Base-by-base conservation (phyloP, 108 stramenopile species). In the Cylindrotheca closterium region DNA sequence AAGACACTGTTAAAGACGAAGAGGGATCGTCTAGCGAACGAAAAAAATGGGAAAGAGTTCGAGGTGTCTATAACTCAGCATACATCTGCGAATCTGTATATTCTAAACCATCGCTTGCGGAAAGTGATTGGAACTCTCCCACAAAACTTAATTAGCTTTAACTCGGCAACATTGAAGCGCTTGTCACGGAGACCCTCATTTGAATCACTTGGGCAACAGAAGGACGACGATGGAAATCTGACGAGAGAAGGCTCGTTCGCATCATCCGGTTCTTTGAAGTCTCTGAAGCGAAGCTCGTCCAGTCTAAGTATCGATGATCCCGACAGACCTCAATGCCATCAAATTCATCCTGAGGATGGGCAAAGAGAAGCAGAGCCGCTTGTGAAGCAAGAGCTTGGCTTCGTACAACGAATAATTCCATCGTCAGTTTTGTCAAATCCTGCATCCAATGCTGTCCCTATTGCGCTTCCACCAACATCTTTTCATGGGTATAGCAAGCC, bases 71-170 rank as follows among this genome's bases (percentile, higher is more conserved):
- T 63, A 3, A 46, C 76, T 23, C 72, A 89, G 2, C 88, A 90
- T 61, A 80, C 77, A 21, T 81, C 91, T 21, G 89, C 88, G 51
- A 95, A 95, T 59, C 51, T 95, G 61, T 92, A 91, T 71, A 91
- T 92, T 60, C 54, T 92, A 32, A 86, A 92, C 61, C 76, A 91
- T 52, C 74, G 68, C 3, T 71, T 95, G 25, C 65, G 78, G 30
- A 78, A 74, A 49, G 48, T 93, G 15, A 53, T 75, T 17, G 33
- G 71, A 25, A 67, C 55, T 31, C 50, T 80, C 46, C 72, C 83
- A 17, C 27, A 51, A 4, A 49, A 52, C 12, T 45, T 60, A 18
- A 48, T 60, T 21, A 4, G 61, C n/a, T 47, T 77, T 23, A 61
- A 55, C 1, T 65, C 79, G 24, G 52, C 70, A 0, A 58, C 68